phyloP scores from a whole-genome alignment of 192 early-diverging fungal species.

The Coemansia sp. region DNA sequence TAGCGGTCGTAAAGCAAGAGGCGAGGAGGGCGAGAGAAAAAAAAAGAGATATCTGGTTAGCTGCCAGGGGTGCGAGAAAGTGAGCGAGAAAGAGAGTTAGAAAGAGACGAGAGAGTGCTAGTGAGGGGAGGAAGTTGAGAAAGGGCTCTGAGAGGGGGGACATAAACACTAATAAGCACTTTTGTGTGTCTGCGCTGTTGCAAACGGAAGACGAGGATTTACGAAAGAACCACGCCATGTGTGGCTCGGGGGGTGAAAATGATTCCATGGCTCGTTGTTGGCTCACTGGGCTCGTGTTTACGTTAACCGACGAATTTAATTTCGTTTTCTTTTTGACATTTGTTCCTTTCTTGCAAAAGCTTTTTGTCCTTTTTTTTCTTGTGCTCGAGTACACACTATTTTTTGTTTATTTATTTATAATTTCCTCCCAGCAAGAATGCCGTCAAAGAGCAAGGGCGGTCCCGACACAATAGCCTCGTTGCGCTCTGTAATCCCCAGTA shows the following conservation, averaged over 20 bases:
- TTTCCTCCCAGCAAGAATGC: slow-evolving; percentile 10
- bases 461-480: slow-evolving; percentile 51
- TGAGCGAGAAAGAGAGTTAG: background rate
- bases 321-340: background rate
- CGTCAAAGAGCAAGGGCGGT: slow-evolving; percentile 28
- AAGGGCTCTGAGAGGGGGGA: background rate
- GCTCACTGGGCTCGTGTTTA: background rate
- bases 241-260: background rate
- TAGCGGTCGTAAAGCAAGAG: background rate
- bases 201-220: background rate
- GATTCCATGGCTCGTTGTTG: no score
- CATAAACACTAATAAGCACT: background rate
- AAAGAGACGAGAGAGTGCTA: background rate
- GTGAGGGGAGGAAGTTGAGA: background rate
- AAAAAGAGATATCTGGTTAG: background rate
- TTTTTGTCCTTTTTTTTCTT: background rate
- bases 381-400: background rate
- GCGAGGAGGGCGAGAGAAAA: background rate
- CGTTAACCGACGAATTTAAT: background rate
- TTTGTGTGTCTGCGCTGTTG: background rate
- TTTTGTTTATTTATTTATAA: background rate
- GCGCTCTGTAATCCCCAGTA: slow-evolving; percentile 59
- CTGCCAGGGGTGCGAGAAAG: background rate
- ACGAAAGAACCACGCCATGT: background rate
- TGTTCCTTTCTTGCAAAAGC: background rate